A percentile compares a stretch with the other conserved stretches of the same genome.
phyloP scores from a whole-genome alignment of 257 asterid species.

The Fraxinus cuspidata region DNA sequence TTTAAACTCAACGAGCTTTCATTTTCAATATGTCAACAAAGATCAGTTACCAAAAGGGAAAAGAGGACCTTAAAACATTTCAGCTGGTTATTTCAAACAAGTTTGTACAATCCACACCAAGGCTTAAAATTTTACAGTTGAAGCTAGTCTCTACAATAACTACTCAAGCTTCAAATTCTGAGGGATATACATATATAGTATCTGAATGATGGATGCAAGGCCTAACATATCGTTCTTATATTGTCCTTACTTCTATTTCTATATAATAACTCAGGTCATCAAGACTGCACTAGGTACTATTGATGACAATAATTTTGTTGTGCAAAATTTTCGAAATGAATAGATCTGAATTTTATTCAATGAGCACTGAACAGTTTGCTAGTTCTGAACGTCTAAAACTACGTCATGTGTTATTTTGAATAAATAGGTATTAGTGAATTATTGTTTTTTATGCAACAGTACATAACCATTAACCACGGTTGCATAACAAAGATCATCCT shows the following conservation, averaged over 20 bases:
- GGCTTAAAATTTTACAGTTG: neutral
- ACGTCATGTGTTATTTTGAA: too few species aligned
- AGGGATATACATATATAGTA: neutral
- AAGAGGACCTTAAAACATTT: neutral
- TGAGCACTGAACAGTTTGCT: too few species aligned
- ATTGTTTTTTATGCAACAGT: too few species aligned
- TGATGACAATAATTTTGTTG: too few species aligned
- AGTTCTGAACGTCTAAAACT: too few species aligned
- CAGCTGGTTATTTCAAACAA: slow-evolving; percentile 12
- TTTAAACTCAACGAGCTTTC: neutral
- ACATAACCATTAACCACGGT: too few species aligned
- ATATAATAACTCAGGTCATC: too few species aligned
- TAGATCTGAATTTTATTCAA: too few species aligned
- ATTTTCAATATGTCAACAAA: neutral
- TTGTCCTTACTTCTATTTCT: neutral
- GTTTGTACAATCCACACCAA: neutral
- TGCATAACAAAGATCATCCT: too few species aligned
- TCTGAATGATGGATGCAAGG: neutral
- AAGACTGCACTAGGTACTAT: too few species aligned
- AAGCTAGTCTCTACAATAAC: neutral
- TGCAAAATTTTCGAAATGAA: too few species aligned
- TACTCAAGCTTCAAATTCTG: neutral
- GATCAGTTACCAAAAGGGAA: neutral
- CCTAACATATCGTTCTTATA: neutral
- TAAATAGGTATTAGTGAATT: too few species aligned